Conservation (phyloP, 495 filamentous ascomycete species). For the Peziza echinospora region DNA sequence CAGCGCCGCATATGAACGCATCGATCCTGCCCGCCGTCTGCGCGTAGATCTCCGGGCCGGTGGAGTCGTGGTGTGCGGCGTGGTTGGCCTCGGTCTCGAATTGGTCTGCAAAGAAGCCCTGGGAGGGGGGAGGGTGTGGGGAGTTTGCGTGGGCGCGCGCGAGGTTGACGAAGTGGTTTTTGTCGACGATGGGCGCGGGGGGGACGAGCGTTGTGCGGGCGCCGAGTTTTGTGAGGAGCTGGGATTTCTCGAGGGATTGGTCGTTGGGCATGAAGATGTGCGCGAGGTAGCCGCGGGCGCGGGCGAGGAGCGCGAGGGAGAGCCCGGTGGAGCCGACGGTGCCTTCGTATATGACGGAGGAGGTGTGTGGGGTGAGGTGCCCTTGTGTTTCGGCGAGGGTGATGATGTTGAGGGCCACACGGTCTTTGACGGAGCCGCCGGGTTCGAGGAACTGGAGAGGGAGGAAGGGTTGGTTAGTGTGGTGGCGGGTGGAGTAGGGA, state of each 20-base stretch:
- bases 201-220: constrained; percentile 73
- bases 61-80: constrained; percentile 57
- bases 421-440: constrained; percentile 88
- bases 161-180: constrained; percentile 82
- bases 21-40: constrained; percentile 61
- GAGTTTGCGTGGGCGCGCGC: constrained; percentile 47
- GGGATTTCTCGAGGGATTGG: constrained; percentile 70
- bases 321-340: constrained; percentile 91
- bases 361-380: constrained; percentile 52
- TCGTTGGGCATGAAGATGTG: constrained; percentile 97
- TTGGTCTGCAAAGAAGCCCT: constrained; percentile 87
- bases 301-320: constrained; percentile 68
- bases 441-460: constrained; percentile 56
- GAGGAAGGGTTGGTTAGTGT: neutral
- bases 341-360: constrained; percentile 91
- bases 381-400: constrained; percentile 54
- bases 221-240: constrained; percentile 71
- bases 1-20: constrained; percentile 88
- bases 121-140: constrained; percentile 37
- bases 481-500: neutral
- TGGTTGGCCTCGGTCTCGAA: constrained; percentile 84
- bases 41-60: constrained; percentile 67
- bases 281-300: constrained; percentile 72
- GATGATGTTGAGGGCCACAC: constrained; percentile 82
- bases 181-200: constrained; percentile 76